Conservation (phyloP, 2,329 filamentous ascomycete species). For the Sordariomycetes sp. region DNA sequence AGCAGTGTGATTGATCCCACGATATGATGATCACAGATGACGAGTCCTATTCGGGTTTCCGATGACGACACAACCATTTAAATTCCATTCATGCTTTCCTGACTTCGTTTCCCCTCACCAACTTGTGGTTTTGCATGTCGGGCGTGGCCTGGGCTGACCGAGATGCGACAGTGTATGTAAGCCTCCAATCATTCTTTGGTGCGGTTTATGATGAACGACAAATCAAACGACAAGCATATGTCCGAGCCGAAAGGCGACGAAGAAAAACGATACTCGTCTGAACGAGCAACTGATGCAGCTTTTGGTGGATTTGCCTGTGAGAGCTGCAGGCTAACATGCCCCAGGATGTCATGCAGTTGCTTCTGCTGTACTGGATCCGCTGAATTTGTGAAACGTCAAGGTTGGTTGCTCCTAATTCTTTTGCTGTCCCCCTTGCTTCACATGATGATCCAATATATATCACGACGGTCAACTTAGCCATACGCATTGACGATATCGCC, state of each 20-base stretch:
- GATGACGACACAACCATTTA: constrained; percentile 54
- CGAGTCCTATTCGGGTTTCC: constrained; percentile 66
- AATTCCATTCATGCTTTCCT: constrained; percentile 62
- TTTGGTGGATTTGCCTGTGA: not conserved
- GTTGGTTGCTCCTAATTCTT: not conserved
- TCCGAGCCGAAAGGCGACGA: constrained; percentile 56
- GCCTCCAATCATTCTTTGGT: not conserved
- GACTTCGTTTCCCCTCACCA: constrained; percentile 13
- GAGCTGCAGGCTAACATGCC: not conserved
- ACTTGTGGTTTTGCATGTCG: constrained; percentile 3
- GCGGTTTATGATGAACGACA: constrained; percentile 23
- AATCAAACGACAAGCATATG: constrained; percentile 96
- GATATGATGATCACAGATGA: constrained; percentile 45
- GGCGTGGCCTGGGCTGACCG: constrained; percentile 6
- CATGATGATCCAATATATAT: constrained; percentile 27
- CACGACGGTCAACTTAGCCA: constrained; percentile 35
- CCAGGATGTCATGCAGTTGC: not conserved
- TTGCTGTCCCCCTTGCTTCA: not conserved
- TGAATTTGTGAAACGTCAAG: not conserved
- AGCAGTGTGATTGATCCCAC: constrained; percentile 13
- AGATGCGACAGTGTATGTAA: constrained; percentile 5
- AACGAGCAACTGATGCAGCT: not conserved
- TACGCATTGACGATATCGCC: constrained; percentile 31
- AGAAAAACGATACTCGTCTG: constrained; percentile 14
- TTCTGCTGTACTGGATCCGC: not conserved